Percentiles rank a stretch among this genome's conserved stretches.
phyloP scores from a whole-genome alignment of 1,139 yeast genomes.

The Scheffersomyces stambukii region DNA sequence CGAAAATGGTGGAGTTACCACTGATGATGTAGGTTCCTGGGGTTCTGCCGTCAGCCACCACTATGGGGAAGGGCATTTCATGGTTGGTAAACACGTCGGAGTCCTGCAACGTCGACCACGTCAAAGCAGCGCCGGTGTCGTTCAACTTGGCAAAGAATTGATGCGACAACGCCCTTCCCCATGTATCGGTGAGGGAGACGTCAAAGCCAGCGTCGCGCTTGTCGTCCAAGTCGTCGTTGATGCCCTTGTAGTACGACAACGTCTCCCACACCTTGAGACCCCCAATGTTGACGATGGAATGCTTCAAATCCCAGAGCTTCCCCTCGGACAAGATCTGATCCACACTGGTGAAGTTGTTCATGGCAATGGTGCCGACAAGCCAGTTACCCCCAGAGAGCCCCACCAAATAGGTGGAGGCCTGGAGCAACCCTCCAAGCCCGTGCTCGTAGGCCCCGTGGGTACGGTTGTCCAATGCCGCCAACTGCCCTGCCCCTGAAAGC shows the following conservation, averaged over 20 bases:
- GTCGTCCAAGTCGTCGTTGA: slow-evolving; percentile 49
- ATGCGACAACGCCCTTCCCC: slow-evolving; percentile 85
- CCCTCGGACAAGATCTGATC: slow-evolving; percentile 49
- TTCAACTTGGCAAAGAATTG: slow-evolving; percentile 60
- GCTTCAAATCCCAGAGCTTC: slow-evolving; percentile 65
- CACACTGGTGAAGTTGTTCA: slow-evolving; percentile 78
- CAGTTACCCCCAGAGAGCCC: slow-evolving; percentile 89
- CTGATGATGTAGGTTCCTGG: slow-evolving; percentile 31
- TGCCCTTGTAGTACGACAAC: slow-evolving; percentile 49
- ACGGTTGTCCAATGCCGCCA: slow-evolving; percentile 35
- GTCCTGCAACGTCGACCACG: slow-evolving; percentile 61
- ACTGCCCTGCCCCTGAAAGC: slow-evolving; percentile 43
- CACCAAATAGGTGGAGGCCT: slow-evolving; percentile 66
- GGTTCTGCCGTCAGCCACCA: slow-evolving; percentile 38
- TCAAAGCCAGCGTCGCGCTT: slow-evolving; percentile 78
- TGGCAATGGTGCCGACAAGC: slow-evolving; percentile 76
- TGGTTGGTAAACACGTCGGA: slow-evolving; percentile 51
- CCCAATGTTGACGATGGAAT: slow-evolving; percentile 62
- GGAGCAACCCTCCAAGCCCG: slow-evolving; percentile 78
- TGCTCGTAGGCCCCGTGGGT: slow-evolving; percentile 22
- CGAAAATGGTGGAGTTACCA: slow-evolving; percentile 39
- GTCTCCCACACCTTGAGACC: slow-evolving; percentile 64
- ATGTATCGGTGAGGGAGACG: slow-evolving; percentile 77
- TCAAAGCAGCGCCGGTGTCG: slow-evolving; percentile 58
- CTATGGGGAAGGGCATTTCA: slow-evolving; percentile 73